phyloP scores from a whole-genome alignment of 768 basidiomycete species.

The Kwoniella europaea region DNA sequence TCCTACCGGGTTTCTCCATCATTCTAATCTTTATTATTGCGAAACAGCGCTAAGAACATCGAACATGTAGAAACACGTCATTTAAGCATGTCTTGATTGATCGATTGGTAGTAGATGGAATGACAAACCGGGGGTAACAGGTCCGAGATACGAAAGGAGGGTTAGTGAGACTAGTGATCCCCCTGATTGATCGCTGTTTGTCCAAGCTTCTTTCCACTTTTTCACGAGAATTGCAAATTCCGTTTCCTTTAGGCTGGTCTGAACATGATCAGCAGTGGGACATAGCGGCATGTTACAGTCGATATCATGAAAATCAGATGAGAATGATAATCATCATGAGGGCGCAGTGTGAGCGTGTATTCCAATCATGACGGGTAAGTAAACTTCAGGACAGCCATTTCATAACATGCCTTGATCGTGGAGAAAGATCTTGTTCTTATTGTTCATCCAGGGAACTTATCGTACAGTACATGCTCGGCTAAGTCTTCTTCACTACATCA shows the following conservation, averaged over 20 bases:
- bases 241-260: not conserved
- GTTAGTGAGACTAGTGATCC: not conserved
- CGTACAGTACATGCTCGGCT: not conserved
- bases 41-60: too few relatives aligned
- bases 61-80: not conserved
- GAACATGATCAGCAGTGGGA: not conserved
- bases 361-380: not conserved
- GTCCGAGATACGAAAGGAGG: slow-evolving; percentile 5
- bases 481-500: slow-evolving; percentile 10
- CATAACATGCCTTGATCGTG: not conserved
- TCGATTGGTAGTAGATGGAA: too few relatives aligned
- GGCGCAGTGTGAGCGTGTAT: not conserved
- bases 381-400: too few relatives aligned
- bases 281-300: not conserved
- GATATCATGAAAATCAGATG: too few relatives aligned
- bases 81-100: not conserved
- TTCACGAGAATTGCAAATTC: not conserved
- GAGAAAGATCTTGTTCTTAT: not conserved
- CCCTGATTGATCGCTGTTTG: not conserved
- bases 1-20: too few relatives aligned
- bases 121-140: not conserved
- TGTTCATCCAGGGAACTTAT: not conserved
- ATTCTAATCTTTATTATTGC: too few relatives aligned
- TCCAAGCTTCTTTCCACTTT: not conserved
- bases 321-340: not conserved